Conservation (phyloP, 306 rosid genomes). For the Hylodesmum podocarpum region DNA sequence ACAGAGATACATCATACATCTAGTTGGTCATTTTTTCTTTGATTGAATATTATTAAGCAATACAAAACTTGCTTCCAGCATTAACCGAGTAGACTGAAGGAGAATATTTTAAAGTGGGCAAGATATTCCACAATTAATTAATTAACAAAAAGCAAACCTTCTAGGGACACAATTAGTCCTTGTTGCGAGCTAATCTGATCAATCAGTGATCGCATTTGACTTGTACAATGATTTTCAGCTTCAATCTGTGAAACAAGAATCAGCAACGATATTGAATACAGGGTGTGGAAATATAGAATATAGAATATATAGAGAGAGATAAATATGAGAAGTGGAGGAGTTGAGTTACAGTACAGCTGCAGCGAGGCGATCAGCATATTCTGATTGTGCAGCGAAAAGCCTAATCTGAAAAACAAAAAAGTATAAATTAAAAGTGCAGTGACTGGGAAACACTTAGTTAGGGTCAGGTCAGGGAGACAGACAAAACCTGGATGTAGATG, state of each 20-base stretch:
- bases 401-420: constrained; percentile 52
- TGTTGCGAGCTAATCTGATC: constrained; percentile 90
- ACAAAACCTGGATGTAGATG: constrained; percentile 84
- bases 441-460: background rate
- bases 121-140: constrained; percentile 7
- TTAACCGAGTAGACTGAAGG: background rate
- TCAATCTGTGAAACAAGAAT: constrained; percentile 57
- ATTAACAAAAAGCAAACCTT: constrained; percentile 50
- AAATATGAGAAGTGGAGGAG: constrained; percentile 3
- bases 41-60: background rate
- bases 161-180: constrained; percentile 68
- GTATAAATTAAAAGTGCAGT: background rate
- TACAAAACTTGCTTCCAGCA: background rate
- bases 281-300: background rate
- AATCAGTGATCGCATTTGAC: constrained; percentile 67
- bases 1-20: background rate
- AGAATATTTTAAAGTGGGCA: background rate
- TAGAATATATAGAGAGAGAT: no score
- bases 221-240: constrained; percentile 80
- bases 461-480: constrained; percentile 29
- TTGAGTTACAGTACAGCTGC: constrained; percentile 81
- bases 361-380: constrained; percentile 94
- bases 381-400: constrained; percentile 80
- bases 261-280: background rate
- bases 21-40: background rate